Evolutionary conservation across 148 eudicot genomes (phyloP), one percentile per base, ranked within the genome.

Genomic region (Silene latifolia): DNA sequence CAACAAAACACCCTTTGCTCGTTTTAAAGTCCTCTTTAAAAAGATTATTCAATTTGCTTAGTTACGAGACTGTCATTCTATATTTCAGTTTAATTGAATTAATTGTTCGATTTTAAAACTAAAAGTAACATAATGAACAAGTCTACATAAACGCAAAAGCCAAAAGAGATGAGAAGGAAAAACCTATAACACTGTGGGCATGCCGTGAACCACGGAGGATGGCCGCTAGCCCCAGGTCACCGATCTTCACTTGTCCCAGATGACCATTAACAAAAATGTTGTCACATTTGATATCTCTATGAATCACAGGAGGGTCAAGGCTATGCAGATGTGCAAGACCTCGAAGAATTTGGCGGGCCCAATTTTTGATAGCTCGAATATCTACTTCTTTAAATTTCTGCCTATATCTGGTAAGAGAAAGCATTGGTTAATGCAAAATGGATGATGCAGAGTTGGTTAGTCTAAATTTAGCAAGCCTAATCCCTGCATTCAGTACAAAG

Each of bases 301-400:
- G 84, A 64, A 73, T 78, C 53, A 84, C 81, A 0, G 84, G 82
- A 1, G 83, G 81, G 12, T 75, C 61, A 47, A 75, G 84, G 62
- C 73, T 63, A 57, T 84, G 86, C 56, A 84, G 86, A 67, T 84
- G 73, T 21, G 53, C 25, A 9, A 84, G 53, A 17, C 82, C 86
- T 29, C 12, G 70, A 0, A 84, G 75, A 51, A 81, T 75, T 66
- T 81, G 84, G 76, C 80, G 74, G 29, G 84, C 80, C 82, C 82
- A 81, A 18, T 78, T 81, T 78, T 84, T 81, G 69, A 84, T 71
- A 9, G 78, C 80, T 46, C 71, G 79, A n/a, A 39, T 32, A 64
- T 81, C 80, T 47, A 94, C 92, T 63, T 83, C 72, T 78, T 80
- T 81, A 83, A 88, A 88, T 81, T 77, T 94, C 78, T 89, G 82